Evolutionary conservation across 1,284 basidiomycete genomes (phyloP).

Genomic region (Schizophyllum amplum): DNA sequence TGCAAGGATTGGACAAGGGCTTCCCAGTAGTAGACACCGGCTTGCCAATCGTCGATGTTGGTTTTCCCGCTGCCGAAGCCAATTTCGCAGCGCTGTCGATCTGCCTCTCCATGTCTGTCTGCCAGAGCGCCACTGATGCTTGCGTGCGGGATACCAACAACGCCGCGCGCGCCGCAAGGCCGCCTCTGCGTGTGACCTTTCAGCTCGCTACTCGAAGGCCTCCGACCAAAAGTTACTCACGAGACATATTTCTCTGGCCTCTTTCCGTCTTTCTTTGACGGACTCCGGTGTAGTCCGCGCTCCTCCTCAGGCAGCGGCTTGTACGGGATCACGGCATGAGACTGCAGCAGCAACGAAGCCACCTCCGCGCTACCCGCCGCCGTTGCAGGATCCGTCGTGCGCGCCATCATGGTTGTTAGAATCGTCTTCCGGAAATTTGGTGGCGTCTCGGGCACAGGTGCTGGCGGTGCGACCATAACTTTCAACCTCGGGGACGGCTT

Average conservation of each 20-base stretch:
- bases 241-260: not conserved
- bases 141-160: not conserved
- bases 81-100: not conserved
- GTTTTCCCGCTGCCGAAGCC: not conserved
- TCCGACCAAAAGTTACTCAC: not conserved
- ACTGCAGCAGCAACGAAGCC: not conserved
- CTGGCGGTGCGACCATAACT: not conserved
- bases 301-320: not conserved
- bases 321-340: not conserved
- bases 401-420: not conserved
- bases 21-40: not conserved
- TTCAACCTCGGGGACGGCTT: not conserved
- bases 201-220: no score
- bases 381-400: not conserved
- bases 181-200: not conserved
- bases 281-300: not conserved
- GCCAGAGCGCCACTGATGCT: not conserved
- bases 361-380: not conserved
- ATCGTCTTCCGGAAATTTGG: not conserved
- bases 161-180: not conserved
- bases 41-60: not conserved
- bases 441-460: not conserved
- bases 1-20: no score
- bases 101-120: not conserved
- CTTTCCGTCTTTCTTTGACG: not conserved